Percentiles rank a stretch among this genome's conserved stretches.
Evolutionary conservation across 2,329 filamentous ascomycete species (phyloP).

Genomic region (Penicillium sp.): DNA sequence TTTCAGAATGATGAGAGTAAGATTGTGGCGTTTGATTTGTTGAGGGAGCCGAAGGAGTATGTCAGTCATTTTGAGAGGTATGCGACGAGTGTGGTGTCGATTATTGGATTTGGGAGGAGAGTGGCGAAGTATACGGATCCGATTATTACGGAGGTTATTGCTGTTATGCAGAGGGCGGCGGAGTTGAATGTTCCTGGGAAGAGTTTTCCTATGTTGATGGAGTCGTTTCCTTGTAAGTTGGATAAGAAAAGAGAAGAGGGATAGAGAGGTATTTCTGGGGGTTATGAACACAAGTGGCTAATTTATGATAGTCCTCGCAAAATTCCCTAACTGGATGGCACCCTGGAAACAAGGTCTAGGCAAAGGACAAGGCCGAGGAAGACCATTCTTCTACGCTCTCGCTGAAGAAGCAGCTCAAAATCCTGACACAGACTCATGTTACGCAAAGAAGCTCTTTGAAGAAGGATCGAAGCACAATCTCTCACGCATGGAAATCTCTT

Average conservation of each 20-base stretch:
- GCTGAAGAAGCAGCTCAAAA: slow-evolving; percentile 58
- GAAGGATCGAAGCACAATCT: slow-evolving; percentile 56
- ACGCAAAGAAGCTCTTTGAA: slow-evolving; percentile 56
- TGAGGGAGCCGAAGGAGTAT: slow-evolving; percentile 43
- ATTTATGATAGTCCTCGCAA: slow-evolving; percentile 45
- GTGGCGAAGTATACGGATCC: slow-evolving; percentile 57
- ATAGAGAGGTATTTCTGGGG: background rate
- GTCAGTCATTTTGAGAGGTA: slow-evolving; percentile 50
- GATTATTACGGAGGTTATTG: slow-evolving; percentile 67
- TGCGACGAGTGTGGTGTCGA: slow-evolving; percentile 49
- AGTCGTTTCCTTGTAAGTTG: slow-evolving; percentile 55
- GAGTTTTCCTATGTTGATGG: slow-evolving; percentile 63
- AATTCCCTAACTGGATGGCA: slow-evolving; percentile 56
- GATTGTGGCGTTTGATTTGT: slow-evolving; percentile 55
- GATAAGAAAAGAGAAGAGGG: background rate
- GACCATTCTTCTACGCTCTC: slow-evolving; percentile 60
- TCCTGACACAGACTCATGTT: slow-evolving; percentile 47
- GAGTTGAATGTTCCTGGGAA: slow-evolving; percentile 63
- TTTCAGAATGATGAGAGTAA: slow-evolving; percentile 66
- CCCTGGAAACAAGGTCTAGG: slow-evolving; percentile 59
- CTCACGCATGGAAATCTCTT: slow-evolving; percentile 53
- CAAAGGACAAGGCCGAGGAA: slow-evolving; percentile 53
- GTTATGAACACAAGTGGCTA: background rate
- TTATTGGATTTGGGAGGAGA: slow-evolving; percentile 47
- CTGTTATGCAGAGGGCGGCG: slow-evolving; percentile 62